Percentiles rank a stretch among this genome's conserved stretches.
phyloP scores from a whole-genome alignment of 768 basidiomycete species.

The Leccinum variicolor region DNA sequence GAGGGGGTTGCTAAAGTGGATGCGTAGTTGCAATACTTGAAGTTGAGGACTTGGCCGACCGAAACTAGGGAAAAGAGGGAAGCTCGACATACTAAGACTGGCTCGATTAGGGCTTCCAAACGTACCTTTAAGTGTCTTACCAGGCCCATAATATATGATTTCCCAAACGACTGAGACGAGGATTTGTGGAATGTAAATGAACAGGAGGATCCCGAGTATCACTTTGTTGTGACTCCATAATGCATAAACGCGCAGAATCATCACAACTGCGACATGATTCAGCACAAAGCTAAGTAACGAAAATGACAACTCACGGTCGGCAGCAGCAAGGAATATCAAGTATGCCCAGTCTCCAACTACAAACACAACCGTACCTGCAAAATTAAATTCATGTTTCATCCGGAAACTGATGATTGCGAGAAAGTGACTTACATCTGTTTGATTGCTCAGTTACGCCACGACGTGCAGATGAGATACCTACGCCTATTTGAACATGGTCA shows the following conservation, averaged over 20 bases:
- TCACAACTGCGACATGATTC: background rate
- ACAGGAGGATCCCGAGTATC: background rate
- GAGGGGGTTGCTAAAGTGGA: background rate
- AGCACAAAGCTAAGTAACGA: background rate
- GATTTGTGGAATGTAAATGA: background rate
- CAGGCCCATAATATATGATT: background rate
- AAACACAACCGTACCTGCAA: background rate
- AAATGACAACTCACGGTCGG: background rate
- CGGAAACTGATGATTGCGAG: too few species aligned
- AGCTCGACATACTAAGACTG: background rate
- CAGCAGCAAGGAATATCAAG: background rate
- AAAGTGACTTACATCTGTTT: background rate
- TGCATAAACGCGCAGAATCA: background rate
- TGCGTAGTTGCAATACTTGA: background rate
- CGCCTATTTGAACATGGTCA: background rate
- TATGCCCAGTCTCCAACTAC: background rate
- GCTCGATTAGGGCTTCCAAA: background rate
- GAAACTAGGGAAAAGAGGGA: background rate
- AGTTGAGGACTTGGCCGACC: background rate
- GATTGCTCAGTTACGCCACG: background rate
- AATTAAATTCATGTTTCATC: background rate
- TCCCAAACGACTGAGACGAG: background rate
- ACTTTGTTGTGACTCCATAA: background rate
- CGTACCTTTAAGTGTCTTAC: background rate
- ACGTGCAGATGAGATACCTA: background rate